Evolutionary conservation across 2,329 filamentous ascomycete genomes (phyloP).

Genomic region (Fusarium tanahbumbuense): DNA sequence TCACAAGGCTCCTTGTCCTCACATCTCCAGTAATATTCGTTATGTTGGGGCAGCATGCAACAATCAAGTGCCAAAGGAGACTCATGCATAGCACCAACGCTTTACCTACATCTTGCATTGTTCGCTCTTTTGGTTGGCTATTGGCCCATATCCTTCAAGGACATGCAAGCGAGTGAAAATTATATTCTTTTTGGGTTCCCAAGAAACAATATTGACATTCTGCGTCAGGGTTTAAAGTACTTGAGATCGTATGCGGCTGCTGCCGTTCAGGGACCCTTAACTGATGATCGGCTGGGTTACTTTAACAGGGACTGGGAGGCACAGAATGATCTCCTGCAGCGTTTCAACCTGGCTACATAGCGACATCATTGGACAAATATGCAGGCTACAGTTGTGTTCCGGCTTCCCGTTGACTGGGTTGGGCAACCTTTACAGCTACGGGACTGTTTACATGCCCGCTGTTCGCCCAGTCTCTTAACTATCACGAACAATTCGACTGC

Average conservation of each 20-base stretch:
- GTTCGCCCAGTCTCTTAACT: not conserved
- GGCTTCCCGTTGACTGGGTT: constrained; percentile 19
- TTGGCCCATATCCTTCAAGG: not conserved
- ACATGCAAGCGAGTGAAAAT: constrained; percentile 7
- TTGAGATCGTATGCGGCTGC: constrained; percentile 40
- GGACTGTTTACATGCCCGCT: not conserved
- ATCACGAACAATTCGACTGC: not conserved
- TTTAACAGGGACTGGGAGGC: constrained; percentile 32
- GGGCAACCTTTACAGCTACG: not conserved
- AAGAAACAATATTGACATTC: not conserved
- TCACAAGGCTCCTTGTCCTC: constrained; percentile 6
- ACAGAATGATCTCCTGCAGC: constrained; percentile 42
- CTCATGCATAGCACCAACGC: constrained; percentile 9
- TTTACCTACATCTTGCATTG: not conserved
- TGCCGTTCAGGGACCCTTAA: constrained; percentile 40
- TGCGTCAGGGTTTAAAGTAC: constrained; percentile 11
- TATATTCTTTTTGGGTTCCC: not conserved
- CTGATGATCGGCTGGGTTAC: constrained; percentile 28
- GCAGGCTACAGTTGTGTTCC: constrained; percentile 23
- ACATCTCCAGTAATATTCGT: constrained; percentile 5
- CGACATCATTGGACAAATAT: constrained; percentile 26
- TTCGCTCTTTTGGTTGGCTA: not conserved
- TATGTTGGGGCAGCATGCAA: constrained; percentile 13
- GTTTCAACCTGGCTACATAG: constrained; percentile 10
- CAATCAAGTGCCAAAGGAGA: constrained; percentile 3